Conservation (phyloP, 805 yeast genomes). For the Ogataea polymorpha region DNA sequence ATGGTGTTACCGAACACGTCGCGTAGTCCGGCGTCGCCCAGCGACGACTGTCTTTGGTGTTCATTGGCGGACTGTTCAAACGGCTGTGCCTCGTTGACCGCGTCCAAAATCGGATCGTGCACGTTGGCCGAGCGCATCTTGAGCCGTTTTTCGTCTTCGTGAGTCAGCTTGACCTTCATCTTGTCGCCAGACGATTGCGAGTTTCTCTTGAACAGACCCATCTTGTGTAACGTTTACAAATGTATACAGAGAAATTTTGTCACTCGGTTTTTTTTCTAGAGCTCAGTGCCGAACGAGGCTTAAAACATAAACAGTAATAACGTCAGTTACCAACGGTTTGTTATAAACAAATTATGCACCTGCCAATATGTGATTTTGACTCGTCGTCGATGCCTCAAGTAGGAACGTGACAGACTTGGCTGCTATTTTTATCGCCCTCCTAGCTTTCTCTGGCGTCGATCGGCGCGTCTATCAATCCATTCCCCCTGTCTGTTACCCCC, state of each 20-base stretch:
- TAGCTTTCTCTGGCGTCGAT: conserved; percentile 1
- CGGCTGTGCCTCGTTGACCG: conserved; percentile 95
- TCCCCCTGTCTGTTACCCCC: neutral
- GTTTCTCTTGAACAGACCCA: conserved; percentile 46
- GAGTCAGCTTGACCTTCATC: conserved; percentile 41
- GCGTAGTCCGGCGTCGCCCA: conserved; percentile 46
- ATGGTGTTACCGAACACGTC: conserved; percentile 90
- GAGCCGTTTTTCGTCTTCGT: conserved; percentile 50
- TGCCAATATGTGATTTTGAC: too few relatives aligned
- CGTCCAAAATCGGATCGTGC: conserved; percentile 88
- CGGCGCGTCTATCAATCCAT: conserved; percentile 1
- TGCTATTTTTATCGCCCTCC: neutral
- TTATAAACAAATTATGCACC: neutral
- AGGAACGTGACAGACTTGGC: neutral
- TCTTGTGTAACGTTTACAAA: conserved; percentile 14
- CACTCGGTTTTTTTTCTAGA: conserved; percentile 1
- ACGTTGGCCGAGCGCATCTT: conserved; percentile 67
- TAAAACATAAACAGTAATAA: neutral
- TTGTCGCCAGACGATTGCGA: conserved; percentile 28
- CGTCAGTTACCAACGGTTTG: neutral
- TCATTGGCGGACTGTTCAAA: conserved; percentile 60
- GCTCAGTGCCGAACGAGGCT: neutral
- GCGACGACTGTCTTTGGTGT: conserved; percentile 34
- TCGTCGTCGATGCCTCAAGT: neutral
- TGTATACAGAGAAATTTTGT: neutral